phyloP scores from a whole-genome alignment of 1,139 yeast genomes.

The Zygosaccharomyces pseudobailii region DNA sequence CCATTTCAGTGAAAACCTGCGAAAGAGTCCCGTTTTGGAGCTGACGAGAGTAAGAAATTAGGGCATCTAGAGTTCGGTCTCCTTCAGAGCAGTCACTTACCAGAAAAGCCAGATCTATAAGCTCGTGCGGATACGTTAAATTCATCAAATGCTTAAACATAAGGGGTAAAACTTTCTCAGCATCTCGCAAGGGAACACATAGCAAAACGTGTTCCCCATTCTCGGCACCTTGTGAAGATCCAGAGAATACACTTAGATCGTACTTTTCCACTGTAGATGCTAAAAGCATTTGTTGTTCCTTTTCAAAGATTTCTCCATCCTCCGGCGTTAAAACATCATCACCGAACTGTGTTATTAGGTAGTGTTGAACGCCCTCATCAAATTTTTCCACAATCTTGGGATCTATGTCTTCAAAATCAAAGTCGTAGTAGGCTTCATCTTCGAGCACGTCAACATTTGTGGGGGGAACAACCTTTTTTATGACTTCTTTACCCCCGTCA shows the following conservation, averaged over 20 bases:
- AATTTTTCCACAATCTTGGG: conserved; percentile 30
- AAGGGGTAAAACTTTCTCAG: conserved; percentile 72
- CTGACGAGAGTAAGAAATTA: conserved; percentile 60
- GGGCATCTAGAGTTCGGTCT: conserved; percentile 66
- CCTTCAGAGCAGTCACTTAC: conserved; percentile 78
- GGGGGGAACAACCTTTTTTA: neutral
- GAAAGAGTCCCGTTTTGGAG: conserved; percentile 67
- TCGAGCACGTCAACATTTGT: conserved; percentile 9
- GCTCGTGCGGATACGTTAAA: conserved; percentile 74
- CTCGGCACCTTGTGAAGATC: conserved; percentile 49
- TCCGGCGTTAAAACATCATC: conserved; percentile 23
- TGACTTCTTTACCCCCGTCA: conserved; percentile 1
- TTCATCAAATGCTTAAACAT: conserved; percentile 84
- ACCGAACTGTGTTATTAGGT: conserved; percentile 34
- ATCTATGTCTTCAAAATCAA: conserved; percentile 35
- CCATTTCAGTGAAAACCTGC: conserved; percentile 47
- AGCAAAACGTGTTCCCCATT: conserved; percentile 64
- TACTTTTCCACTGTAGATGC: conserved; percentile 50
- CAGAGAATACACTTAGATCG: conserved; percentile 56
- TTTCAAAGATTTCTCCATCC: conserved; percentile 23
- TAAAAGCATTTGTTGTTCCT: conserved; percentile 25
- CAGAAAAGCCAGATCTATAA: conserved; percentile 78
- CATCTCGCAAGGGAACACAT: conserved; percentile 76
- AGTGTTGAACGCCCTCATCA: conserved; percentile 37
- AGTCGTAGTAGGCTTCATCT: conserved; percentile 35